Evolutionary conservation across 148 eudicot genomes (phyloP), one percentile per base, ranked within the genome.

Genomic region (Rheum nobile): DNA sequence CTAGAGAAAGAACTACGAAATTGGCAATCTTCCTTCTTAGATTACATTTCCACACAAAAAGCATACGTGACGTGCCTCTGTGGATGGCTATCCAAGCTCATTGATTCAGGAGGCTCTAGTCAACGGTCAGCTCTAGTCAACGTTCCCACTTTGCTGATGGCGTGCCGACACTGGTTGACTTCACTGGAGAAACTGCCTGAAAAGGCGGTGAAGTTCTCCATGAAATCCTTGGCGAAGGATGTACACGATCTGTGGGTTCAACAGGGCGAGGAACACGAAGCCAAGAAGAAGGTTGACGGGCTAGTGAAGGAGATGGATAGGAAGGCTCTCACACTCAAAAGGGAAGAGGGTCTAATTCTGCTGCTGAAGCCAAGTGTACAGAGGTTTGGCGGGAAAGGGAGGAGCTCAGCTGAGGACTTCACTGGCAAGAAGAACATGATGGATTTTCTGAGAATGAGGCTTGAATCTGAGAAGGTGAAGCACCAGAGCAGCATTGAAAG

Each of bases 261-360:
- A 41, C 86, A 84, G 75, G 85, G 88, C 10, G 77, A 77, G 50
- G 88, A 86, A 63, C 89, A 81, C 50, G 80, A 79, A 63, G 88
- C 79, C 44, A 83, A 77, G 78, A 82, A 81, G 59, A 88, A 76
- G 73, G 77, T 85, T 54, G 85, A 83, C 69, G 82, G 77, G 41
- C 75, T 88, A 21, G 72, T 75, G 32, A 75, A 75, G 43, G 89
- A 84, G 57, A 80, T 81, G 21, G 80, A 84, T 35, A 80, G 44
- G 71, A 78, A 81, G 47, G 47, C 76, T 35, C 69, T 35, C 39
- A 72, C 74, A 14, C 71, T 82, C 5, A 72, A 80, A 31, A 82
- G 73, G 48, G 84, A 77, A 34, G 88, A 82, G 61, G 72, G 54
- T 11, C 69, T 75, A 73, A 74, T 82, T 42, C 48, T 80, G 3